Base-by-base conservation (phyloP, 805 yeast species). In the Spathaspora arborariae region DNA sequence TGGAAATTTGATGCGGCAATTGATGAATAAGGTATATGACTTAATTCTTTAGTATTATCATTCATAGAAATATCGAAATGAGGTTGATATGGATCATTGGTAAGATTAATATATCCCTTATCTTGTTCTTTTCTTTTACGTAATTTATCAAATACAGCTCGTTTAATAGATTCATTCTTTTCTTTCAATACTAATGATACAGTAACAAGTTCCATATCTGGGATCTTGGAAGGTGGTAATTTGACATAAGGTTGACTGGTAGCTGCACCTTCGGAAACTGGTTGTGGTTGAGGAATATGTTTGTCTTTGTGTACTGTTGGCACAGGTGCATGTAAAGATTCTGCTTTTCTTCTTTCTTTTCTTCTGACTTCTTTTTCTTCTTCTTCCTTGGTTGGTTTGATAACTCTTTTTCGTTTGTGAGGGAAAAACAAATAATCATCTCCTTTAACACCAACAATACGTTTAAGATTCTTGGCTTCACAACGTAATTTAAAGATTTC, bases 1-100 rank as follows among this genome's bases (percentile, higher is more conserved):
- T 80, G 87, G 42, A 76, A 74, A 11, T 85, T 79, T 1, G 87
- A 76, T 0, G 90, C 79, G 1, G 74, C 73, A 35, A 88, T 84
- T 0, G 96, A 85, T 10, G 94, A 84, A 59, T 85, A 88, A 2
- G 96, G 92, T 1, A 88, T 74, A 57, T 85, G 90, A 18, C 74
- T 68, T 36, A 82, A 66, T 50, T 84, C 86, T 41, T 77, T 65
- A 27, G 52, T 49, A 20, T 67, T 59, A 20, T 65, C 70, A 43
- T 81, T 73, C 8, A 73, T 68, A 5, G 83, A 75, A 45, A 88
- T 77, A 51, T 87, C 82, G 62, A 88, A 84, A 46, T 78, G 82
- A 11, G 97, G 97, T 58, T 84, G 86, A 58, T 80, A 80, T 13
- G 94, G 85, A 67, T 87, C 91, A 67, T 90, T 96, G 2, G 97